Base-by-base conservation (phyloP, 108 stramenopile genomes). In the Nitzschia palea region DNA sequence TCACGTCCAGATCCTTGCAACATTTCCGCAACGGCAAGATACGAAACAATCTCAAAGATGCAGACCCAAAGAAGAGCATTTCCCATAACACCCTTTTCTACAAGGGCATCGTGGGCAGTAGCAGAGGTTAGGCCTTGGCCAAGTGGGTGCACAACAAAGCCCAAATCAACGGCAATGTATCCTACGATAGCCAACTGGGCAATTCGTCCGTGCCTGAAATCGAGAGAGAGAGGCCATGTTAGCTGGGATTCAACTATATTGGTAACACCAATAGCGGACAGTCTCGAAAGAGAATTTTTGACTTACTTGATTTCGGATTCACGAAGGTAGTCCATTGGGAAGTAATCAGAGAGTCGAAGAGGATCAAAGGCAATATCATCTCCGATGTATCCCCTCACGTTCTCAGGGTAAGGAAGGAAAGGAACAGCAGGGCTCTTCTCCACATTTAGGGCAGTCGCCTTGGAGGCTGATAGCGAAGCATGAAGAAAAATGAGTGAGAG, bases 341-440 rank as follows among this genome's bases (percentile, higher is more conserved):
- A 62, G 54, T 79, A 93, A 73, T 87, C 89, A 32, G 92, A 84
- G 80, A 97, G 82, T 44, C 97, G 87, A 55, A 97, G 78, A 47
- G 97, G 97, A 80, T 97, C 97, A 77, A 97, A 97, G 17, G 88
- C 97, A 30, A 83, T 90, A 29, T 88, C 90, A 65, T 94, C 93
- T 53, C 91, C 91, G 44, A 84, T 78, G 66, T 89, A 90, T 65
- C 97, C 97, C 35, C 83, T 85, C 47, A 93, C 78, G 78, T 95
- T 95, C 69, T 88, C 79, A 36, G 97, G 97, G 67, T 92, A 78
- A 45, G 82, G 81, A 67, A 98, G 85, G 93, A 98, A 98, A 26
- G 97, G 97, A 62, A 98, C 76, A 51, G 97, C 87, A 22, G 77
- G 70, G 54, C 81, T 70, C 65, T 80, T 80, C 27, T 80, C 74